phyloP scores from a whole-genome alignment of 495 filamentous ascomycete species.

The Darksidea phi region DNA sequence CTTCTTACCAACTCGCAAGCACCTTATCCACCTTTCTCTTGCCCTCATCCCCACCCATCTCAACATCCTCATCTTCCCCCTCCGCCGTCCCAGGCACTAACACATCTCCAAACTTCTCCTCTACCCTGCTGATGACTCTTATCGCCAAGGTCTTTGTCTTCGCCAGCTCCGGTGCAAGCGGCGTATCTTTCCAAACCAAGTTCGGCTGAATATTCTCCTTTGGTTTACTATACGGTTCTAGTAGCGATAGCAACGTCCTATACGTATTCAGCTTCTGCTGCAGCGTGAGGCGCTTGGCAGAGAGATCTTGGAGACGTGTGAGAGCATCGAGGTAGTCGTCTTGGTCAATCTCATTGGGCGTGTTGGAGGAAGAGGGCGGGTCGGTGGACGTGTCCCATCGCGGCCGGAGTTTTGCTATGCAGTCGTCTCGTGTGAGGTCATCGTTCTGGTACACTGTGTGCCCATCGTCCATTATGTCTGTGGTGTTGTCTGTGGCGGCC shows the following conservation, averaged over 20 bases:
- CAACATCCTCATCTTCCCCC: conserved; percentile 35
- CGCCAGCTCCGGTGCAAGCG: conserved; percentile 69
- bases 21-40: conserved; percentile 42
- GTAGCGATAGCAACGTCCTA: conserved; percentile 55
- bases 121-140: conserved; percentile 63
- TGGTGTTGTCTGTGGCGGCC: conserved; percentile 28
- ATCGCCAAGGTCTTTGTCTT: conserved; percentile 74
- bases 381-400: conserved; percentile 27
- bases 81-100: conserved; percentile 36
- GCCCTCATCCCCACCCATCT: conserved; percentile 43
- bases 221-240: conserved; percentile 59
- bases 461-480: conserved; percentile 37
- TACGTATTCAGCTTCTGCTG: conserved; percentile 58
- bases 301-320: conserved; percentile 51
- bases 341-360: conserved; percentile 12
- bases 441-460: conserved; percentile 18
- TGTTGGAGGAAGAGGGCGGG: background rate
- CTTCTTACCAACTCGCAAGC: conserved; percentile 21
- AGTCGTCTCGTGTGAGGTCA: conserved; percentile 28
- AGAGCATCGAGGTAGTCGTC: conserved; percentile 18
- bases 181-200: conserved; percentile 70
- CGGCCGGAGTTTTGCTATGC: conserved; percentile 31
- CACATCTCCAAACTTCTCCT: conserved; percentile 43
- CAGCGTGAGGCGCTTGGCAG: conserved; percentile 53
- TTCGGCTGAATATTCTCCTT: conserved; percentile 69